Evolutionary conservation across 106 monocot species (phyloP), one percentile per base, ranked within the genome.

Genomic region (Apostasia ramifera): DNA sequence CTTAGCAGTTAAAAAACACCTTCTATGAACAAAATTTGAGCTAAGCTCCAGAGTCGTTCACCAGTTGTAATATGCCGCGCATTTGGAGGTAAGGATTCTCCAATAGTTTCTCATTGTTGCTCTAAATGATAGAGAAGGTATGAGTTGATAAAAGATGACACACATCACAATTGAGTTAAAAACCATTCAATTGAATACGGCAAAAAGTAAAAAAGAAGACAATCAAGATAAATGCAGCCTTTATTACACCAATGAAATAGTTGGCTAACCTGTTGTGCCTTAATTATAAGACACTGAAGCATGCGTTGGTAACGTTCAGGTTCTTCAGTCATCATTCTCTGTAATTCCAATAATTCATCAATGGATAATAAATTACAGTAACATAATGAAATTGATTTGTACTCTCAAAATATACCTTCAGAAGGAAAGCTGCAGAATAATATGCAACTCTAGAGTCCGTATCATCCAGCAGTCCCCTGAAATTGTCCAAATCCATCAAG

Each of bases 71-170:
- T 77, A 98, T 98, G 65, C 98, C 93, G 67, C 90, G 85, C 85
- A 98, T 90, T 79, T 98, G 98, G 64, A 98, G 90, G 77, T 98
- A 98, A 57, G 98, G 98, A 55, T 98, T 98, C 90, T 98, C 98
- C 71, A 98, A 66, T 57, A 98, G 81, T 67, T 93, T 98, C 79
- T 98, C 98, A 72, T 98, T 98, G 80, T 98, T 98, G 73, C 90
- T 81, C 98, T 98, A 53, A 3, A 65, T 55, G 69, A 13, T n/a
- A 57, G 57, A 44, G 60, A 66, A 26, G 51, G 6, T 75, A 57
- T 26, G 43, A 57, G 14, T 55, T 65, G 62, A 56, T 71, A 78
- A 55, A 59, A 9, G 10, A 68, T 53, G 8, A 26, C 26, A 37
- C 2, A 10, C 14, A 1, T 15, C 6, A 14, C 10, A 53, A 14